Evolutionary conservation across 305 asterid species (phyloP), one percentile per base, ranked within the genome.

Genomic region (Fraxinus nigra): DNA sequence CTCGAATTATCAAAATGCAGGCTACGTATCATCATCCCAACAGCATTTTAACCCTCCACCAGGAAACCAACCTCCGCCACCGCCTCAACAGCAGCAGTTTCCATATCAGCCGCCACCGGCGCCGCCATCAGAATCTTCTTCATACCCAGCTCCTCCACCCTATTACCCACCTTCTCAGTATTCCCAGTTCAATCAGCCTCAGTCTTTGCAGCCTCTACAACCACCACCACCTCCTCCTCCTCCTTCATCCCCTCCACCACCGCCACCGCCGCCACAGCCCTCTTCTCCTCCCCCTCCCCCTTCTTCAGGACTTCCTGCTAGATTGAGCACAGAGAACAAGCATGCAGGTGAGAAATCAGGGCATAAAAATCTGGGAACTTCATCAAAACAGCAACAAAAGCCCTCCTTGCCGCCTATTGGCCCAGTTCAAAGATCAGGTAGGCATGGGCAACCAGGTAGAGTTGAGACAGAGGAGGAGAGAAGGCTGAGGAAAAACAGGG

Each of bases 401-500:
- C 94, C 92, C 78, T 88, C 96, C 32, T 88, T 87, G 83, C 93
- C 93, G 1, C 48, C 83, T 85, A 74, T 35, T 84, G 85, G 83
- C 40, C 40, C 73, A 69, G 40, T 32, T 72, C 94, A 87, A 80
- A 92, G 85, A 82, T 13, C 89, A 4, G 80, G 85, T 48, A 94
- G 92, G 76, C 90, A 79, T 37, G 93, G 86, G 6, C 88, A 83
- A 61, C 75, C 81, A 26, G 90, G 89, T 77, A 90, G 92, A 87
- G 90, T 85, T 80, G 99, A 94, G 93, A 92, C 96, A 9, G 99
- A 97, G 87, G 99, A 94, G 59, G 99, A 96, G 88, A 89, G 98
- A 82, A 91, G 98, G 88, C 54, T 88, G 88, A 87, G 98, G 82
- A 97, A 95, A 89, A 97, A 87, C 90, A 91, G 86, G 85, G 99